These are phyloP conservation scores for Tetrapisispora arboricola DNA, from an alignment of 805 yeast genomes.

Conservation along the genomic window DNA sequence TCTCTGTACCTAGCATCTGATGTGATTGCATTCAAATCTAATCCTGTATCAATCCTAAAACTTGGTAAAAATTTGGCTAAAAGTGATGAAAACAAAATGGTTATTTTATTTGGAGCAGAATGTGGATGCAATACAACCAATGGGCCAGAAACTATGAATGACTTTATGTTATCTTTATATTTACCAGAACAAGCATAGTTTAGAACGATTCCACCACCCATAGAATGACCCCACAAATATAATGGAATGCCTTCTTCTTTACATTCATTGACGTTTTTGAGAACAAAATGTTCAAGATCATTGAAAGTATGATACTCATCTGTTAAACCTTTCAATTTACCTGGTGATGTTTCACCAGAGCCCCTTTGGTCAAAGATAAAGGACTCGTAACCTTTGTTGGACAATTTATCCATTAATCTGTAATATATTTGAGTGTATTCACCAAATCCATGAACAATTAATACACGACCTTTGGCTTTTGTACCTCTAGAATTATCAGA, in stretches of 20 bases:
- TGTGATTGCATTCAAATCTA: conserved; percentile 47
- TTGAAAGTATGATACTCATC: conserved; percentile 45
- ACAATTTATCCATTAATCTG: conserved; percentile 43
- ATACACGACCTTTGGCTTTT: conserved; percentile 38
- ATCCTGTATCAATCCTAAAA: conserved; percentile 42
- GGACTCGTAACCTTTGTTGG: conserved; percentile 47
- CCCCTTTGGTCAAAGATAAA: conserved; percentile 72
- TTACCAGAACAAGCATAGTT: conserved; percentile 53
- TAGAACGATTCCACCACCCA: conserved; percentile 70
- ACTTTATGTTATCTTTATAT: conserved; percentile 36
- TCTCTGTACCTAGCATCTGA: conserved; percentile 37
- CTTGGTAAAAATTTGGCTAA: conserved; percentile 37
- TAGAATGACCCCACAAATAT: conserved; percentile 57
- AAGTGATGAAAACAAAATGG: conserved; percentile 35
- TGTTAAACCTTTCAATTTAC: conserved; percentile 43
- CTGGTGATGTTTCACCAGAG: conserved; percentile 54
- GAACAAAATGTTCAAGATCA: conserved; percentile 47
- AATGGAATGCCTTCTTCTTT: conserved; percentile 25
- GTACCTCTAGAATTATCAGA: background rate
- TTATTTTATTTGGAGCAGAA: conserved; percentile 41
- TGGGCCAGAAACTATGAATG: conserved; percentile 49
- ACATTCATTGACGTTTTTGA: conserved; percentile 15
- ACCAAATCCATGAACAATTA: conserved; percentile 64
- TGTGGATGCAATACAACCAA: conserved; percentile 47
- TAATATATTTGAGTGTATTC: conserved; percentile 44